Conservation (phyloP, 2,329 filamentous ascomycete species). For the Fusarium denticulatum region DNA sequence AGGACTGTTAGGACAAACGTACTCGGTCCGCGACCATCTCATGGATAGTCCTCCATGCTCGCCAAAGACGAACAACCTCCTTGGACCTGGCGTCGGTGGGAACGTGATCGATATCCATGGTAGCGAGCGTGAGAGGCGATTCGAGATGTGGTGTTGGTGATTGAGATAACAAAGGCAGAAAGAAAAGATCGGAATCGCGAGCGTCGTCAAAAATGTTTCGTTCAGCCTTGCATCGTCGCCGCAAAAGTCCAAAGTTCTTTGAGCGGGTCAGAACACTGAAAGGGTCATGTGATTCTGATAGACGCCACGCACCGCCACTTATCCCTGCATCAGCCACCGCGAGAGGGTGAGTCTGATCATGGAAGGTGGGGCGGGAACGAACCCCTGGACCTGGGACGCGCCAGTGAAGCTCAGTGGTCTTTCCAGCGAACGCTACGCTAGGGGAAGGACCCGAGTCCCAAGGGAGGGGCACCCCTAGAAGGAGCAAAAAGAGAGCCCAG, state of each 20-base stretch:
- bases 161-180: constrained; percentile 10
- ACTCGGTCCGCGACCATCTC: constrained; percentile 95
- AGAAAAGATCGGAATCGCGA: constrained; percentile 7
- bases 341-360: background rate
- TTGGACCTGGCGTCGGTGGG: constrained; percentile 62
- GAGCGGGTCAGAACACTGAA: constrained; percentile 29
- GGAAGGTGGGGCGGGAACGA: constrained; percentile 20
- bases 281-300: constrained; percentile 34
- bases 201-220: constrained; percentile 43
- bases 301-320: constrained; percentile 5
- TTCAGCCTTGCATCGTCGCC: constrained; percentile 42
- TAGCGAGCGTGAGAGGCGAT: background rate
- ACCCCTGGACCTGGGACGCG: constrained; percentile 12
- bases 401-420: constrained; percentile 9
- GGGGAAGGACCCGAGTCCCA: constrained; percentile 35
- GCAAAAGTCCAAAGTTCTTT: constrained; percentile 37
- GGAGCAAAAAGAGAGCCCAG: constrained; percentile 9
- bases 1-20: constrained; percentile 42
- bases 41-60: constrained; percentile 90
- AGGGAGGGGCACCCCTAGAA: constrained; percentile 25
- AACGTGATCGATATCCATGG: constrained; percentile 54
- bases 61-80: constrained; percentile 80
- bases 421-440: constrained; percentile 35
- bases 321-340: background rate
- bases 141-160: constrained; percentile 10